These are phyloP conservation scores for Linderina pennispora DNA, from an alignment of 192 early-diverging fungal genomes.

Conservation along the genomic window DNA sequence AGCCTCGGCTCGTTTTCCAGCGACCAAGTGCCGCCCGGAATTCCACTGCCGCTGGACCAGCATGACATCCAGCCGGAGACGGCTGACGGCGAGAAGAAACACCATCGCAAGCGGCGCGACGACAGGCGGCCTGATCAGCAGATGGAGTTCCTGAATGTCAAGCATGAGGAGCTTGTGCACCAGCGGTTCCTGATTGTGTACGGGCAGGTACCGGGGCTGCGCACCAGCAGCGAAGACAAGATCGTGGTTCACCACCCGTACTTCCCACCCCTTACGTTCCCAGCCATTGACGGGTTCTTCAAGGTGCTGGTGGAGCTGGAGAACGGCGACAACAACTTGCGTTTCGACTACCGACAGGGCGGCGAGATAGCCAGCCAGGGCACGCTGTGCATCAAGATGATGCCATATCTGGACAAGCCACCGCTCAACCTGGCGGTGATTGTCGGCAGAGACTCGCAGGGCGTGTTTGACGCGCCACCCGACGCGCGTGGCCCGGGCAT, in stretches of 20 bases:
- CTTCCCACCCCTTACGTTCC: constrained; percentile 51
- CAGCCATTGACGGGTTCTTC: constrained; percentile 51
- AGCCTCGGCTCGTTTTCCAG: not conserved
- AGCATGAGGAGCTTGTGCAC: constrained; percentile 35
- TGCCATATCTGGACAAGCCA: constrained; percentile 49
- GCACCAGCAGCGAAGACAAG: constrained; percentile 14
- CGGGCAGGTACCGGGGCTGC: constrained; percentile 28
- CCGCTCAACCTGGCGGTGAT: constrained; percentile 54
- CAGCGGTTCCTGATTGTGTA: constrained; percentile 46
- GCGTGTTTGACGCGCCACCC: constrained; percentile 55
- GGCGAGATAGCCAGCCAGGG: constrained; percentile 6
- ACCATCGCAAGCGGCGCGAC: not conserved
- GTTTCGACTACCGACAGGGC: constrained; percentile 41
- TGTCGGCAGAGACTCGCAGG: constrained; percentile 51
- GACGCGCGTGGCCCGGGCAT: constrained; percentile 37
- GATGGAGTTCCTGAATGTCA: constrained; percentile 34
- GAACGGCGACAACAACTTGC: constrained; percentile 50
- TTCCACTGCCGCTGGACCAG: constrained; percentile 36
- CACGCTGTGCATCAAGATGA: constrained; percentile 45
- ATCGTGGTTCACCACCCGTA: constrained; percentile 36
- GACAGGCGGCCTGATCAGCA: constrained; percentile 1
- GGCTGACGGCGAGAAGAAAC: constrained; percentile 9
- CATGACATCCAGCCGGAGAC: constrained; percentile 14
- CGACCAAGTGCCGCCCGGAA: constrained; percentile 14
- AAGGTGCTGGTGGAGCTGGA: constrained; percentile 55